Conservation (phyloP, 176 grass and related monocot species). For the Zoysia pacifica region DNA sequence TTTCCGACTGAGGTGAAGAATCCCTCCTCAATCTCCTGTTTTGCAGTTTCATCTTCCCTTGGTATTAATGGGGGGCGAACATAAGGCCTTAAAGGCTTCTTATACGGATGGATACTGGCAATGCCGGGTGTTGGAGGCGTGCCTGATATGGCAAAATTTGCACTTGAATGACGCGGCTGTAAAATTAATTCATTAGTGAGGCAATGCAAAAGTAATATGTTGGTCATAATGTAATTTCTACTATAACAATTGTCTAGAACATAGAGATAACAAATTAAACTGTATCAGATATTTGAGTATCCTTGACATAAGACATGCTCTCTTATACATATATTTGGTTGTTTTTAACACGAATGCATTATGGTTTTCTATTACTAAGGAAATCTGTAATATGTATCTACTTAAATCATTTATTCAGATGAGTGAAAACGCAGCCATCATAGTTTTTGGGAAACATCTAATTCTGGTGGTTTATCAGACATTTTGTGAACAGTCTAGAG, state of each 20-base stretch:
- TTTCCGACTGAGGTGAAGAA: conserved; percentile 76
- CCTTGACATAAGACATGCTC: neutral
- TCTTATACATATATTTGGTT: neutral
- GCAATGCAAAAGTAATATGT: conserved; percentile 3
- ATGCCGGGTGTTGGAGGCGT: conserved; percentile 42
- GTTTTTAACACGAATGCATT: neutral
- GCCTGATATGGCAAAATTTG: conserved; percentile 34
- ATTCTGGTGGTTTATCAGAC: neutral
- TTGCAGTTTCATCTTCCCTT: conserved; percentile 51
- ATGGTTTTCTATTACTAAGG: neutral
- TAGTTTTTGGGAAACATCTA: neutral
- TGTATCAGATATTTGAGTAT: neutral
- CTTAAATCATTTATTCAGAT: conserved; percentile 7
- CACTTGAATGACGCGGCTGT: conserved; percentile 5
- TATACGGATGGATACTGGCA: conserved; percentile 62
- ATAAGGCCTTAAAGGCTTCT: conserved; percentile 65
- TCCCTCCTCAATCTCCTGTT: conserved; percentile 66
- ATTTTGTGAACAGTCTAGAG: conserved; percentile 13
- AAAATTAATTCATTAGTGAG: conserved; percentile 13
- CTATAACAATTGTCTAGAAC: conserved; percentile 13
- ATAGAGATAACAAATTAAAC: neutral
- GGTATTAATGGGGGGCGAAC: conserved; percentile 65
- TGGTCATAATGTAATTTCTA: neutral
- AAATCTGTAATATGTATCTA: neutral
- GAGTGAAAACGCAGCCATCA: neutral